phyloP scores from a whole-genome alignment of 1,284 basidiomycete genomes.

The Trametes hirsuta region DNA sequence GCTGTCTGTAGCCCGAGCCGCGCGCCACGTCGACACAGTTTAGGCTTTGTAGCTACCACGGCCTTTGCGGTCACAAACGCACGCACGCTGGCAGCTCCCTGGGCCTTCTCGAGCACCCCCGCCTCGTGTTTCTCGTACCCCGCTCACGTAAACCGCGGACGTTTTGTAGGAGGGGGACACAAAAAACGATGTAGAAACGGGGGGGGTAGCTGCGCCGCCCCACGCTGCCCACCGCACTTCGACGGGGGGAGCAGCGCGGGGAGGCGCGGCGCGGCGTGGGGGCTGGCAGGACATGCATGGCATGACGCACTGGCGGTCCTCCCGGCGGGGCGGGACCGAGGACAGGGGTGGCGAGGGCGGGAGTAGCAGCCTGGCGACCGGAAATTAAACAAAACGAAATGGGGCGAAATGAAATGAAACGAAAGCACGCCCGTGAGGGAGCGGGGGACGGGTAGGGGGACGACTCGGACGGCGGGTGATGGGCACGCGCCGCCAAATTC shows the following conservation, averaged over 20 bases:
- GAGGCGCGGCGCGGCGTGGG: too few species aligned
- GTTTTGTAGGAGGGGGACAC: not conserved
- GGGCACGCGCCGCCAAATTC: constrained; percentile 4
- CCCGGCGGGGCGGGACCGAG: not conserved
- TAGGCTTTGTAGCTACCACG: constrained; percentile 3
- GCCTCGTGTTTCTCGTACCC: constrained; percentile 13
- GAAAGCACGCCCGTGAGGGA: too few species aligned
- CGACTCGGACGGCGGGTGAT: not conserved
- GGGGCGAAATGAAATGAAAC: not conserved
- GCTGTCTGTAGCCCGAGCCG: not conserved
- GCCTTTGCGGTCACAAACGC: constrained; percentile 5
- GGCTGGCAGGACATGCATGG: too few species aligned
- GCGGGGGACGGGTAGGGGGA: not conserved
- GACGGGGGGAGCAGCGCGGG: too few species aligned
- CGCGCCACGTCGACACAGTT: constrained; percentile 9
- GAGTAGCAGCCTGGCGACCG: too few species aligned
- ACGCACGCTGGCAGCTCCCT: not conserved
- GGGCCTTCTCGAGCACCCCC: not conserved
- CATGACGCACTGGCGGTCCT: too few species aligned
- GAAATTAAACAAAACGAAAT: too few species aligned
- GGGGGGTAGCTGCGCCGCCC: too few species aligned
- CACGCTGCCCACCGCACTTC: too few species aligned
- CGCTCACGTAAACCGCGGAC: constrained; percentile 5
- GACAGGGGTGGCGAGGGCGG: too few species aligned
- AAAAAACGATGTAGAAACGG: too few species aligned